phyloP scores from a whole-genome alignment of 2,329 filamentous ascomycete species.

The Alternaria sp. region DNA sequence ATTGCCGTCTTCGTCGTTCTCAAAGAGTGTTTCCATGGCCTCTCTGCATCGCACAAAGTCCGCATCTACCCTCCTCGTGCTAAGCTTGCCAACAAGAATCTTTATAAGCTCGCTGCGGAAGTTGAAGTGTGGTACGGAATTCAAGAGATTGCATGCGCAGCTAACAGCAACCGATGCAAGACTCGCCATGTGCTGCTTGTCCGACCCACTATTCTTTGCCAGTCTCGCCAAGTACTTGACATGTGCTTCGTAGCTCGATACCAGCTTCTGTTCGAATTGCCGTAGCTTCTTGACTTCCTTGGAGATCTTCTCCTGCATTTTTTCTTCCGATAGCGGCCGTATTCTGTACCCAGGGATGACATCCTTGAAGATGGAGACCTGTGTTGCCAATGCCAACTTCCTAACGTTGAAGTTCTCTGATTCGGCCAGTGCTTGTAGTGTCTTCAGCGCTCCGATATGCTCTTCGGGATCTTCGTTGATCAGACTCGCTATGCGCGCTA shows the following conservation, averaged over 20 bases:
- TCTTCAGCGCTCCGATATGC: slow-evolving; percentile 80
- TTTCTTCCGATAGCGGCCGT: slow-evolving; percentile 79
- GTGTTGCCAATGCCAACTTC: slow-evolving; percentile 86
- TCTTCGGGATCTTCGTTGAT: slow-evolving; percentile 96
- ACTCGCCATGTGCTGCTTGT: slow-evolving; percentile 49
- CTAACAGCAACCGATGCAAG: slow-evolving; percentile 80
- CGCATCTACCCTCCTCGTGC: slow-evolving; percentile 73
- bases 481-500: slow-evolving; percentile 80
- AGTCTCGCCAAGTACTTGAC: slow-evolving; percentile 77
- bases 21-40: slow-evolving; percentile 82
- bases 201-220: slow-evolving; percentile 65
- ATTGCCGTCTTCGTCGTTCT: slow-evolving; percentile 87
- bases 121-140: slow-evolving; percentile 94
- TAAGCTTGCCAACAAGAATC: slow-evolving; percentile 86
- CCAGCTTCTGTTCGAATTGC: slow-evolving; percentile 85
- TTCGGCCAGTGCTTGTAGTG: slow-evolving; percentile 76
- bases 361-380: slow-evolving; percentile 92
- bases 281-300: slow-evolving; percentile 88
- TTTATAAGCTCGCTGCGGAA: slow-evolving; percentile 88
- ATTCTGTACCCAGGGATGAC: slow-evolving; percentile 97
- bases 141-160: slow-evolving; percentile 83
- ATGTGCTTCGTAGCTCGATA: slow-evolving; percentile 86
- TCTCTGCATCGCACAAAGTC: slow-evolving; percentile 81
- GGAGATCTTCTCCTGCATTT: slow-evolving; percentile 80
- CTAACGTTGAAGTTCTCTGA: slow-evolving; percentile 77